Conservation (phyloP, 2,329 filamentous ascomycete species). For the Sporothrix globosa region DNA sequence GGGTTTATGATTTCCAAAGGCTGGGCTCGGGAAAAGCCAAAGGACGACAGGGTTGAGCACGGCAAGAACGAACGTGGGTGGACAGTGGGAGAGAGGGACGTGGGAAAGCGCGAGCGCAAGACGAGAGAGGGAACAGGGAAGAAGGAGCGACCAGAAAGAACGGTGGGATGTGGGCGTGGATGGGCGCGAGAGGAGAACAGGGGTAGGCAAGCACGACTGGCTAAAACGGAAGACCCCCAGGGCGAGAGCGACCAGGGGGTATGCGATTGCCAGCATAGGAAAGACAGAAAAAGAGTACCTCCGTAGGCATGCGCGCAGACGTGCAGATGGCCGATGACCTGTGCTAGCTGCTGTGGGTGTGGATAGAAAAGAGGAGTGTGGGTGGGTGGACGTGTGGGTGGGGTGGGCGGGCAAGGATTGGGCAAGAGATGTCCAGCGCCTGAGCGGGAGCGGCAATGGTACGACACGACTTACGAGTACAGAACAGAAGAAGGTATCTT, state of each 20-base stretch:
- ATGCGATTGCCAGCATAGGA: slow-evolving; percentile 29
- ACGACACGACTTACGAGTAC: background rate
- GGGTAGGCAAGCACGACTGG: slow-evolving; percentile 35
- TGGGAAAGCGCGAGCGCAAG: slow-evolving; percentile 36
- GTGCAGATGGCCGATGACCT: slow-evolving; percentile 29
- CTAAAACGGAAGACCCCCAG: slow-evolving; percentile 35
- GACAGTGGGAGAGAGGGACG: background rate
- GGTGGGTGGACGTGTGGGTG: slow-evolving; percentile 30
- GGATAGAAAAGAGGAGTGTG: slow-evolving; percentile 27
- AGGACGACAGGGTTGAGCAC: slow-evolving; percentile 23
- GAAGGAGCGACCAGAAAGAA: slow-evolving; percentile 29
- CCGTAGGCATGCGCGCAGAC: slow-evolving; percentile 13
- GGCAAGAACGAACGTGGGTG: slow-evolving; percentile 27
- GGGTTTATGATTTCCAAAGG: slow-evolving; percentile 37
- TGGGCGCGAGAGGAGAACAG: slow-evolving; percentile 31
- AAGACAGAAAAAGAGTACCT: slow-evolving; percentile 13
- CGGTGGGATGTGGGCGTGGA: slow-evolving; percentile 24
- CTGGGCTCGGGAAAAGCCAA: slow-evolving; percentile 21
- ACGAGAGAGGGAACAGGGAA: slow-evolving; percentile 35
- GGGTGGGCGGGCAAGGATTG: slow-evolving; percentile 29
- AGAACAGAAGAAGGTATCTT: background rate
- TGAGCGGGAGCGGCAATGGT: slow-evolving; percentile 32
- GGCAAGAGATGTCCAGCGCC: slow-evolving; percentile 29
- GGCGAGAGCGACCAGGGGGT: slow-evolving; percentile 28
- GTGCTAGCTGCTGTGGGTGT: slow-evolving; percentile 26